Base-by-base conservation (phyloP, 495 filamentous ascomycete genomes). In the Lophiotrema nucula region DNA sequence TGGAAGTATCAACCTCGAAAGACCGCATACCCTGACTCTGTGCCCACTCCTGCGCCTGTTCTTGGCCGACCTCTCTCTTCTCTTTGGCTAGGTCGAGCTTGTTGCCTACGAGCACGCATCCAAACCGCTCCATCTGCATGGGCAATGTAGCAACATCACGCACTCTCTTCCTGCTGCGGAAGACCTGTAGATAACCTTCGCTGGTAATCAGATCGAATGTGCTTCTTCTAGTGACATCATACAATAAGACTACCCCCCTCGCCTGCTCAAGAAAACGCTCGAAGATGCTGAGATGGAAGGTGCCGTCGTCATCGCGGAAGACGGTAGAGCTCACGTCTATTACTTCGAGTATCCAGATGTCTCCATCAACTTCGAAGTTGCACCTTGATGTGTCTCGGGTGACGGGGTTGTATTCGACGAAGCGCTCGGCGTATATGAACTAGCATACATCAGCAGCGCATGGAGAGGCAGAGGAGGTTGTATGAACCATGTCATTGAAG, bases 401-500 rank as follows among this genome's bases (percentile, higher is more conserved):
- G 42, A 31, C 48, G 15, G 49, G 49, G 31, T 60, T 45, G 43
- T 60, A 54, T 41, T 12, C 11, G 1, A 22, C 33, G 37, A 48
- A 60, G 25, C 48, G 58, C 10, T 31, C 1, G 5, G 33, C 50
- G 6, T 25, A 5, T 5, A 55, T 11, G 44, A 60, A 60, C 49
- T 60, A 26, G 13, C 15, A 16, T 10, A 22, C 24, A 21, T 33
- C 31, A 53, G 39, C 39, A 11, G 15, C 24, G 1, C 12, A 26
- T 22, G 39, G 19, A 12, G 38, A 18, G 21, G 10, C 10, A 19
- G 21, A 13, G 27, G 12, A 5, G 24, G 48, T 3, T 16, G n/a
- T 25, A 35, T n/a, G 8, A 47, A 60, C 56, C 58, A 62, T 62
- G 52, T 62, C 58, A 5, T 18, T 44, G 45, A 62, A 56, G 39